These are phyloP conservation scores for Pouteria campechiana DNA, from an alignment of 179 eudicot genomes.

Conservation along the genomic window DNA sequence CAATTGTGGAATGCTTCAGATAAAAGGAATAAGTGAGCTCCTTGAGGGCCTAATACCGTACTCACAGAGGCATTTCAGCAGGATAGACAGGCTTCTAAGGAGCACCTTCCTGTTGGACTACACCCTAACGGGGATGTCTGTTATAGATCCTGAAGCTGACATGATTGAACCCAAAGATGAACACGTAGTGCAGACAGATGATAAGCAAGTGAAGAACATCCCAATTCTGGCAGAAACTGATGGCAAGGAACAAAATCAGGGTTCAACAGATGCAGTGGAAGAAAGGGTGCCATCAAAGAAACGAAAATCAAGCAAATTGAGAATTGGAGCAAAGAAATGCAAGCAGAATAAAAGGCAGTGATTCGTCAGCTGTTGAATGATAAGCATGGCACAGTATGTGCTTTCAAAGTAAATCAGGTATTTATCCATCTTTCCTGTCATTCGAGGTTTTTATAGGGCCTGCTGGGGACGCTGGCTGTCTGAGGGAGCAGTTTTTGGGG, in stretches of 20 bases:
- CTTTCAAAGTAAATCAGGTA: no score
- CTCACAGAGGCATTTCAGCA: conserved; percentile 83
- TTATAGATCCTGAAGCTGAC: conserved; percentile 57
- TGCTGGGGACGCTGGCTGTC: no score
- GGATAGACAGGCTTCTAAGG: conserved; percentile 82
- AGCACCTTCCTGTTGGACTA: conserved; percentile 82
- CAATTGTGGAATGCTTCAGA: conserved; percentile 21
- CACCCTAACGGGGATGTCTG: conserved; percentile 86
- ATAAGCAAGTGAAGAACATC: conserved; percentile 4
- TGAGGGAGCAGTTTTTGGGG: no score
- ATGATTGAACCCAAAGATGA: conserved; percentile 4
- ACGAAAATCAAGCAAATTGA: conserved; percentile 45
- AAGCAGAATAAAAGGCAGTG: no score
- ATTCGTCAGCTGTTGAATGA: no score
- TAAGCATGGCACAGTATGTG: no score
- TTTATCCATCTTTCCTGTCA: no score
- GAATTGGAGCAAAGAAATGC: conserved; percentile 19
- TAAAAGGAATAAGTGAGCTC: conserved; percentile 74
- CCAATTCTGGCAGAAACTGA: background rate
- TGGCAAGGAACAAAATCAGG: conserved; percentile 1
- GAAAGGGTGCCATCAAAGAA: conserved; percentile 36
- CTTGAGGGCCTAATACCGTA: conserved; percentile 90
- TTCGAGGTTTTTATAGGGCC: no score
- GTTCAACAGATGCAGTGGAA: conserved; percentile 10
- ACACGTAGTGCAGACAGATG: conserved; percentile 1